These are phyloP conservation scores for Cryptococcus sp. DNA, from an alignment of 1,284 basidiomycete species.

Conservation along the genomic window DNA sequence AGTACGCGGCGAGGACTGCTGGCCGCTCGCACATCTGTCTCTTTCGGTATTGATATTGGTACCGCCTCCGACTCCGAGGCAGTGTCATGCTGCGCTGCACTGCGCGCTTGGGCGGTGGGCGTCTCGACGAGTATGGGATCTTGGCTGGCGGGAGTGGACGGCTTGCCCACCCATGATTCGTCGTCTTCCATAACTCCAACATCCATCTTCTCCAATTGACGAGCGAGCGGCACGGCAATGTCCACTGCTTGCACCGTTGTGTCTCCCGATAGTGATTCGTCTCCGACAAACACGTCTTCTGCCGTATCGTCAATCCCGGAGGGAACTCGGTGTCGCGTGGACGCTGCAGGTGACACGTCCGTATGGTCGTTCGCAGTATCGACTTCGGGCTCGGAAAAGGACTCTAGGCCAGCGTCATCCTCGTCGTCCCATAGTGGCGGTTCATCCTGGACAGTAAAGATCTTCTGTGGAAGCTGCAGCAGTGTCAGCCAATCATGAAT, in stretches of 20 bases:
- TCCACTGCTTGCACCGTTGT: conserved; percentile 19
- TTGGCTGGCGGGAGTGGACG: neutral
- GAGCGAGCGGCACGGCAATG: conserved; percentile 2
- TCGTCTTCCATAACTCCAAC: conserved; percentile 8
- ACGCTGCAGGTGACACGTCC: neutral
- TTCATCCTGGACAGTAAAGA: conserved; percentile 81
- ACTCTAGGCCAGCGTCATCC: conserved; percentile 76
- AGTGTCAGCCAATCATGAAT: conserved; percentile 2
- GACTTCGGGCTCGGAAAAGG: conserved; percentile 67
- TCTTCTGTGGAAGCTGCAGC: conserved; percentile 66
- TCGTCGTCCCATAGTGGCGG: conserved; percentile 75
- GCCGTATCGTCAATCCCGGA: no score
- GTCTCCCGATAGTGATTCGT: conserved; percentile 3
- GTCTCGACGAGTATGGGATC: neutral
- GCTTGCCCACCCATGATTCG: conserved; percentile 5
- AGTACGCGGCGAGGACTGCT: no score
- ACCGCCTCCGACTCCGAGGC: neutral
- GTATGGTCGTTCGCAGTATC: conserved; percentile 16
- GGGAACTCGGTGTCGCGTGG: neutral
- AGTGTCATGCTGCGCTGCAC: neutral
- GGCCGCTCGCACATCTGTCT: no score
- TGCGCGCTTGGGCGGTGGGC: no score
- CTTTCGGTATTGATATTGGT: no score
- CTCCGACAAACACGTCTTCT: neutral
- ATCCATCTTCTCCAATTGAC: neutral